Evolutionary conservation across 2,329 filamentous ascomycete genomes (phyloP).

Genomic region (Diplodia sapinea): DNA sequence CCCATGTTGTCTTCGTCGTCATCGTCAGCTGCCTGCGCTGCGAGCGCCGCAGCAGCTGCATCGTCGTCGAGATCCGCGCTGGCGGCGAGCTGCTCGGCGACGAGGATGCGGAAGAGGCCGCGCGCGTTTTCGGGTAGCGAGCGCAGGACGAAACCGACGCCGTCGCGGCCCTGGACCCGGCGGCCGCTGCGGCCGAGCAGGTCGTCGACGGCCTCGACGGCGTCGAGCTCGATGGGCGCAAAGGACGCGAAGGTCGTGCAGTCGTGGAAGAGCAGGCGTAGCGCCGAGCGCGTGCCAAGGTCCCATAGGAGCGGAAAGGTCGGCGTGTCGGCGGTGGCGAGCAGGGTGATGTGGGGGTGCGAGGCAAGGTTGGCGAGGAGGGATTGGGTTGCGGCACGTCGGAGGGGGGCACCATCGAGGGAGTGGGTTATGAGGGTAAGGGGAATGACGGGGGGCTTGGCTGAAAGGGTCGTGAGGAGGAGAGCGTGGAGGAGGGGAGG

Average conservation of each 20-base stretch:
- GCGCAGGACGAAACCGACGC: slow-evolving; percentile 87
- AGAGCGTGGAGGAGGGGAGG: slow-evolving; percentile 71
- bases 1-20: neutral
- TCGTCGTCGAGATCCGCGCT: slow-evolving; percentile 64
- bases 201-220: slow-evolving; percentile 88
- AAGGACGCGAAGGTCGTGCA: slow-evolving; percentile 86
- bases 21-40: slow-evolving; percentile 40
- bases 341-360: slow-evolving; percentile 72
- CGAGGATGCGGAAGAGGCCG: slow-evolving; percentile 81
- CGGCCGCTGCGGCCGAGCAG: slow-evolving; percentile 81
- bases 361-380: slow-evolving; percentile 77
- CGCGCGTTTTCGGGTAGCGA: slow-evolving; percentile 91
- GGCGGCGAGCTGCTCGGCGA: slow-evolving; percentile 80
- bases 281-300: slow-evolving; percentile 77
- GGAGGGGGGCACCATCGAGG: slow-evolving; percentile 79
- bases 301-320: slow-evolving; percentile 91
- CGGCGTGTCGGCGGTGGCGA: slow-evolving; percentile 85
- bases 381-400: slow-evolving; percentile 71
- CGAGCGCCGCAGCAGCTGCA: slow-evolving; percentile 37
- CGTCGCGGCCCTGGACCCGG: slow-evolving; percentile 85
- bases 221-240: slow-evolving; percentile 69
- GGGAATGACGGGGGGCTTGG: slow-evolving; percentile 43
- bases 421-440: slow-evolving; percentile 72
- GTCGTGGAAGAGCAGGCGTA: slow-evolving; percentile 91
- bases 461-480: slow-evolving; percentile 66